Evolutionary conservation across 257 asterid genomes (phyloP), one percentile per base, ranked within the genome.

Genomic region (Ballota nigra): DNA sequence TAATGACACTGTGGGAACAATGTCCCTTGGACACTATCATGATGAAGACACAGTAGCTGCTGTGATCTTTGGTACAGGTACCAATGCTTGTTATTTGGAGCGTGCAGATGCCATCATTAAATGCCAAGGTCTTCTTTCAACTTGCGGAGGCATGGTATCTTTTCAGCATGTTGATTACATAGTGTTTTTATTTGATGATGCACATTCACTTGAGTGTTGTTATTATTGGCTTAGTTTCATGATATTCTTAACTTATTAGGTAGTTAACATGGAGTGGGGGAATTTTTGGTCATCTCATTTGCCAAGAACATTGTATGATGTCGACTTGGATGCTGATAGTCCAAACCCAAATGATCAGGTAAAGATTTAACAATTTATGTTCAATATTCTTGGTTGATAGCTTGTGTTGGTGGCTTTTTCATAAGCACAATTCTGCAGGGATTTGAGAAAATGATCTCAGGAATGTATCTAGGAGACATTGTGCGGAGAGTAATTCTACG

Each of bases 11-110:
- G 95, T 92, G 71, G 98, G 95, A 63, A 88, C 98, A 10, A 79
- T 92, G 80, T 92, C 98, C 55, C 84, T 89, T 22, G 86, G 97
- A 23, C 89, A 89, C 80, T 90, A 87, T 74, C 85, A 87, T 6
- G 95, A 92, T 66, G 89, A 87, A 79, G 97, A 92, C 82, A 86
- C 96, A 4, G 90, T 90, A 33, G 96, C 89, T 63, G 95, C 97
- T 18, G 98, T 90, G 62, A 85, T 87, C 20, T 69, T 92, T 59
- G 98, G 97, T 61, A 92, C 97, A 8, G 97, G 97, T 68, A 88
- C 98, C n/a, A 92, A 92, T 73, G 98, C 98, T 52, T 89, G 96
- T 71, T 92, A 92, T 81, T 76, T 92, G 83, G 98, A 92, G 83
- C 88, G 87, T 33, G 80, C 93, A 53, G 93, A 92, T 77, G 92